Evolutionary conservation across 169 alveolate species (phyloP), one percentile per base, ranked within the genome.

Genomic region (Cryptosporidium meleagridis): DNA sequence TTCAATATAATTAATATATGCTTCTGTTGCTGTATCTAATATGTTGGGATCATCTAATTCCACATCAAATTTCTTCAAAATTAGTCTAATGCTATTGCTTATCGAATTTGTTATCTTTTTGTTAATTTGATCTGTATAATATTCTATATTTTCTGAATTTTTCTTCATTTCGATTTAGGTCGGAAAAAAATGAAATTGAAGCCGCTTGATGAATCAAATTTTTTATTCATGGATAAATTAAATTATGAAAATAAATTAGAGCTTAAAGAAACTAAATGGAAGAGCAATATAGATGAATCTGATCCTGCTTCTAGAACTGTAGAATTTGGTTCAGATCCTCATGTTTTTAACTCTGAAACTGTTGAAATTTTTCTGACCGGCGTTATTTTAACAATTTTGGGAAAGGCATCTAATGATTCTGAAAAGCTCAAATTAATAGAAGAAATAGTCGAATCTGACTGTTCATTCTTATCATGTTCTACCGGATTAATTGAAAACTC

Each of bases 1-100:
- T 44, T 80, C 89, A 12, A 80, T 67, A 26, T 80, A 80, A 39
- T 65, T 80, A 29, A 80, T 59, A 33, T 45, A 62, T 59, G 75
- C 75, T 16, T 80, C 89, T 5, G 75, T 59, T 37, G 89, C 89
- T 16, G 73, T 65, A 18, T 80, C 89, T 16, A 80, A n/a, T 21
- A 80, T 62, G 23, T 41, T 59, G 21, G 75, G 75, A 44, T 80
- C 75, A 33, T 80, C 89, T 0, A 65, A 12, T 33, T 45, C 75
- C 2, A 59, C 75, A 3, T 58, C 89, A 59, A 80, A 48, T 80
- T 80, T 80, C 9, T 62, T 44, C 51, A 80, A 39, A 3, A 80
- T 31, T 10, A 59, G 33, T 10, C 51, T 18, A 23, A 80, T 80
- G 5, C 67, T 80, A 16, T 58, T 80, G n/a, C 33, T 45, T 44